A percentile compares a stretch with the other conserved stretches of the same genome.
These are phyloP conservation scores for Amanita jacksonii DNA, from an alignment of 768 basidiomycete genomes.

Conservation along the genomic window DNA sequence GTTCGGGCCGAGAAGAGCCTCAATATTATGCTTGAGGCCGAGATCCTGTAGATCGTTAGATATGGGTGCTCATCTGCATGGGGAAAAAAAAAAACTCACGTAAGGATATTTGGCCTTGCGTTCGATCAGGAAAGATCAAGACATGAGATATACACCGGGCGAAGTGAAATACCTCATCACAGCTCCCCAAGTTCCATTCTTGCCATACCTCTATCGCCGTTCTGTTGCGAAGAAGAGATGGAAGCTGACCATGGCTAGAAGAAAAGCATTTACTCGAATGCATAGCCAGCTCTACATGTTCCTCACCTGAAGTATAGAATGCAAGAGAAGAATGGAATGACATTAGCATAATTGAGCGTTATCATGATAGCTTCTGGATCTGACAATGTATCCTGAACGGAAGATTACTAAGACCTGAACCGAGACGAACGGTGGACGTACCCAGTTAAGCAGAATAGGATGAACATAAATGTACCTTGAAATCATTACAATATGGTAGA, in stretches of 20 bases:
- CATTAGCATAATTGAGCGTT: background rate
- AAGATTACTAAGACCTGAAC: background rate
- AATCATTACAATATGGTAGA: slow-evolving; percentile 79
- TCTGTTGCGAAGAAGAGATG: too few relatives aligned
- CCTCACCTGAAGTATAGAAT: background rate
- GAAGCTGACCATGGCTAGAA: too few relatives aligned
- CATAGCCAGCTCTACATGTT: too few relatives aligned
- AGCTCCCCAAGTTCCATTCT: too few relatives aligned
- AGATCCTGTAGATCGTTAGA: slow-evolving; percentile 52
- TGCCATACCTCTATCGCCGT: too few relatives aligned
- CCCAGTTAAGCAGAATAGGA: background rate
- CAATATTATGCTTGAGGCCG: slow-evolving; percentile 63
- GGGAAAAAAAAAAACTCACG: slow-evolving; percentile 31
- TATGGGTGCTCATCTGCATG: slow-evolving; percentile 9
- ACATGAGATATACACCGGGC: too few relatives aligned
- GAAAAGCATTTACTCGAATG: too few relatives aligned
- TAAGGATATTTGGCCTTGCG: slow-evolving; percentile 85
- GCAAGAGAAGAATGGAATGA: background rate
- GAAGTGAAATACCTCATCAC: too few relatives aligned
- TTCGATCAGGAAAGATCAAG: background rate
- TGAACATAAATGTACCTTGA: slow-evolving; percentile 21
- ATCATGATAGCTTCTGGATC: background rate
- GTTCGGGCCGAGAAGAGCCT: slow-evolving; percentile 67
- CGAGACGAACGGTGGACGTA: background rate
- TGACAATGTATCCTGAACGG: background rate